Evolutionary conservation across 495 filamentous ascomycete species (phyloP), one percentile per base, ranked within the genome.

Genomic region (Penicillium flavigenum): DNA sequence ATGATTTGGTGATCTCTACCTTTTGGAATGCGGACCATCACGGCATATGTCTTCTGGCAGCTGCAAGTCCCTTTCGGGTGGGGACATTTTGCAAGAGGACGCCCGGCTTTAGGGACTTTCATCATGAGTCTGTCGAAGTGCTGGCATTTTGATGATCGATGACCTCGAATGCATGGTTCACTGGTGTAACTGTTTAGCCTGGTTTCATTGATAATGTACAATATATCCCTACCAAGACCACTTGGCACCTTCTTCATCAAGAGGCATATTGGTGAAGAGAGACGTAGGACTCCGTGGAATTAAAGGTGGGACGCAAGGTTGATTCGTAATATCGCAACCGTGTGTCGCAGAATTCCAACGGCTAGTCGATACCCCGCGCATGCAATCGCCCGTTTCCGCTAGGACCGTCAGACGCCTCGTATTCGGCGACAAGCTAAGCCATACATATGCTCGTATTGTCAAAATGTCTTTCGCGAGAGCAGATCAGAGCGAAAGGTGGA

Each of bases 151-250:
- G 89, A 89, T 22, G 90, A 92, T 62, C 90, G 86, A 72, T 95
- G 90, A 50, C 90, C 90, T 51, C 88, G 87, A 61, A 93, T 90
- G 63, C 90, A 95, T 65, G 88, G 86, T 76, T 87, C 86, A 67
- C 90, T 94, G 9, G 29, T 36, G 32, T 27, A 26, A 47, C 32
- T 19, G 9, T 19, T 55, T 47, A 55, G 53, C 29, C 19, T 26
- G 34, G 42, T 27, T 47, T 26, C 44, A 38, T 55, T 55, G 5
- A 26, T 12, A 58, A 42, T 22, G 46, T 24, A 4, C 14, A n/a
- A 20, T 26, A 48, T 22, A 45, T 38, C 16, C 59, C 54, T 72
- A 82, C 79, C 79, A 82, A 16, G 79, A 79, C 79, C 79, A 82
- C 59, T 81, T 81, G 31, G 66, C 68, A 7, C 72, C 73, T 58